Percentiles rank a stretch among this genome's conserved stretches.
Conservation (phyloP, 2,329 filamentous ascomycete genomes). For the Xylariaceae sp. region DNA sequence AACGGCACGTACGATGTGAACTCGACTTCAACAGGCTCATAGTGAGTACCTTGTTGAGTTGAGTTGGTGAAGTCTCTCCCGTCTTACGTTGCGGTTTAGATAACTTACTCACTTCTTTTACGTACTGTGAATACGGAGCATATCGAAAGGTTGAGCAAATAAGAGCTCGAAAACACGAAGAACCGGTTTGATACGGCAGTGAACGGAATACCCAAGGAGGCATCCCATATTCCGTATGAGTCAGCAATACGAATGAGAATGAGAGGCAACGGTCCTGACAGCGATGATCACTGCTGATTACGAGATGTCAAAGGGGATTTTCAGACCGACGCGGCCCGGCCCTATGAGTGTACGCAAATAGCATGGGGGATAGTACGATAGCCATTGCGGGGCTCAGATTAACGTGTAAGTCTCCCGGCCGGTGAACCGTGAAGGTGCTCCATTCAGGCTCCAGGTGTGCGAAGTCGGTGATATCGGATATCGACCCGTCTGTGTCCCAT, state of each 20-base stretch:
- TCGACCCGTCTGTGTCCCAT: background rate
- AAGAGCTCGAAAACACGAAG: no score
- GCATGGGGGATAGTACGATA: background rate
- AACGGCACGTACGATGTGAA: background rate
- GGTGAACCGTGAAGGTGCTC: background rate
- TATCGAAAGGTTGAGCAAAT: no score
- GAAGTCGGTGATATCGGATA: background rate
- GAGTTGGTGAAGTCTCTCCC: background rate
- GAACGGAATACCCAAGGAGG: no score
- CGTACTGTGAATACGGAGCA: no score
- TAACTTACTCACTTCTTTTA: no score
- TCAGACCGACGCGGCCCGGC: background rate
- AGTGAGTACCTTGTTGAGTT: background rate
- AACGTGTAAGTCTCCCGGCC: background rate
- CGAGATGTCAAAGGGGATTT: background rate
- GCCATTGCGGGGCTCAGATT: background rate
- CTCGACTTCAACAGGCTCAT: background rate
- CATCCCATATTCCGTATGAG: background rate
- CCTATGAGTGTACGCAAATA: background rate
- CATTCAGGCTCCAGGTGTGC: background rate
- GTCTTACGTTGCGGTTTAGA: no score
- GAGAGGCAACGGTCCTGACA: background rate
- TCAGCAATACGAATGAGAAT: background rate
- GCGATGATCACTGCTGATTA: background rate
- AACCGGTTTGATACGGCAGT: no score